Percentiles rank a stretch among this genome's conserved stretches.
These are phyloP conservation scores for Zea mays DNA, from an alignment of 176 grass and related monocot species.

Conservation along the genomic window DNA sequence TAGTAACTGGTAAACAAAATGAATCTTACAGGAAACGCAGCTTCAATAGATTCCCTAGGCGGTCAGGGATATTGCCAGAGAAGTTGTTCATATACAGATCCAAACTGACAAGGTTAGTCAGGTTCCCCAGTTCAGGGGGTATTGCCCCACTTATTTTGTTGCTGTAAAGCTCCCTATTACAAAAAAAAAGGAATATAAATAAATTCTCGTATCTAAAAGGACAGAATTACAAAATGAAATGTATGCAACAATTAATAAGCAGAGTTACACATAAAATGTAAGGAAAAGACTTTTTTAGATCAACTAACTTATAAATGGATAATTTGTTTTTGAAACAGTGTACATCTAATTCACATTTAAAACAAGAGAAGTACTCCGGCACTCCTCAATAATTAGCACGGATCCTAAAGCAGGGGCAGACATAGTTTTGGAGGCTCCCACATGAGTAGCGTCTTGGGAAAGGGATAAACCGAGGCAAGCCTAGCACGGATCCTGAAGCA, in stretches of 20 bases:
- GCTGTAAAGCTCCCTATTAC: slow-evolving; percentile 80
- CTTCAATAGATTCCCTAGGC: slow-evolving; percentile 60
- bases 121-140: slow-evolving; percentile 73
- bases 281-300: background rate
- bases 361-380: background rate
- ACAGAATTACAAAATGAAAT: background rate
- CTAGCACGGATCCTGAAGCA: too few species aligned
- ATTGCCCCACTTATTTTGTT: slow-evolving; percentile 74
- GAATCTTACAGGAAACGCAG: slow-evolving; percentile 75
- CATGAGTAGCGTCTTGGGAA: too few species aligned
- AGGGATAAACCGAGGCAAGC: too few species aligned
- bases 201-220: slow-evolving; percentile 19
- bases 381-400: background rate
- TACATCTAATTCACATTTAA: background rate
- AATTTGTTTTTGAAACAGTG: background rate
- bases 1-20: slow-evolving; percentile 11
- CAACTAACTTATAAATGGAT: background rate
- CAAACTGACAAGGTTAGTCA: slow-evolving; percentile 80
- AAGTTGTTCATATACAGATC: slow-evolving; percentile 77
- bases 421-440: too few species aligned
- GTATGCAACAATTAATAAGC: slow-evolving; percentile 1
- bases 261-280: slow-evolving; percentile 1
- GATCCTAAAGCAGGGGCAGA: background rate
- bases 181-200: slow-evolving; percentile 29
- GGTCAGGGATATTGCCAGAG: slow-evolving; percentile 54